These are phyloP conservation scores for Pseudogymnoascus sp. DNA, from an alignment of 2,329 filamentous ascomycete species.

Conservation along the genomic window DNA sequence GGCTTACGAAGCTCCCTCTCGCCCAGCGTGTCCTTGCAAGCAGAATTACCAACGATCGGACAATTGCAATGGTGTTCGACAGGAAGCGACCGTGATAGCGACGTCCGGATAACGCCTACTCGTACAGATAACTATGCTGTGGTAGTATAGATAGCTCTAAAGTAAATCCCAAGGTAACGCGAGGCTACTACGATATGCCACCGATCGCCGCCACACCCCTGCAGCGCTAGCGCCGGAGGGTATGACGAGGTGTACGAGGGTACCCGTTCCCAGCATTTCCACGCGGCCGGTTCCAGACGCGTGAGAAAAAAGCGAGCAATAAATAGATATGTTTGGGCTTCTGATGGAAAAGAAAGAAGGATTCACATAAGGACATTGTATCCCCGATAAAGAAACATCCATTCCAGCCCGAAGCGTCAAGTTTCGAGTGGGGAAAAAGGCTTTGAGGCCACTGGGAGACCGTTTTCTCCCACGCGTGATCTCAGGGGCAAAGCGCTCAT, in stretches of 20 bases:
- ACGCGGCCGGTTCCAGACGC: background rate
- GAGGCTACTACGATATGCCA: background rate
- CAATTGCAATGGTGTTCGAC: background rate
- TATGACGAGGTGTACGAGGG: background rate
- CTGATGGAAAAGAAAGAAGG: background rate
- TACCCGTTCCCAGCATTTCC: background rate
- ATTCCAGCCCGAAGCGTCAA: background rate
- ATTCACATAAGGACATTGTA: background rate
- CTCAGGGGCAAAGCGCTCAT: background rate
- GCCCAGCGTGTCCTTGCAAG: background rate
- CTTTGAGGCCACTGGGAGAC: background rate
- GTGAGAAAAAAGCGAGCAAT: background rate
- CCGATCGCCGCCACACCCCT: background rate
- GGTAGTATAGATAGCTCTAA: background rate
- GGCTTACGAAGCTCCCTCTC: background rate
- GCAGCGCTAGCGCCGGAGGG: background rate
- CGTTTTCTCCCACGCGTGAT: background rate
- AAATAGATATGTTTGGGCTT: background rate
- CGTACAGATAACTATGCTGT: background rate
- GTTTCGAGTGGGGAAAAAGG: background rate
- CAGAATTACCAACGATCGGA: background rate
- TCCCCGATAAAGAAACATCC: background rate
- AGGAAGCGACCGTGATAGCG: background rate
- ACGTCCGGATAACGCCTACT: background rate
- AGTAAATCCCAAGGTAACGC: constrained; percentile 3